Percentiles rank a stretch among this genome's conserved stretches.
These are phyloP conservation scores for Spathaspora arborariae DNA, from an alignment of 805 yeast genomes.

Conservation along the genomic window DNA sequence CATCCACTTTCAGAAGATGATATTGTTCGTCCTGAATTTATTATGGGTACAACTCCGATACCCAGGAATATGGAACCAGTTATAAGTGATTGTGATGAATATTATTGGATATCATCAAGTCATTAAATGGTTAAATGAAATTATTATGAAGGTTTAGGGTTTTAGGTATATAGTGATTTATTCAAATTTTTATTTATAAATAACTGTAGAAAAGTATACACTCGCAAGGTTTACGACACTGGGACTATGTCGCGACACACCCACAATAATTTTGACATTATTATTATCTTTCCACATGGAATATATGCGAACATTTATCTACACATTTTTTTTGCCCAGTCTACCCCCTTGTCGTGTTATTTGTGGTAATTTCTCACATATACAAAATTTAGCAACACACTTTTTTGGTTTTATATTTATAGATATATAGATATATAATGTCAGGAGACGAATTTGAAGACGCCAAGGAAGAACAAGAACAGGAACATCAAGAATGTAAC, in stretches of 20 bases:
- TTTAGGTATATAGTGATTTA: background rate
- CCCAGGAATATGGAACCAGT: slow-evolving; percentile 4
- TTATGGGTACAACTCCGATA: slow-evolving; percentile 1
- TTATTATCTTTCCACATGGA: too few relatives aligned
- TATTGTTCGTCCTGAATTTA: slow-evolving; percentile 14
- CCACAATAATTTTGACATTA: too few relatives aligned
- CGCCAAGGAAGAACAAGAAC: slow-evolving; percentile 10
- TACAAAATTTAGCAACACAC: too few relatives aligned
- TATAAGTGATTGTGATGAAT: slow-evolving; percentile 15
- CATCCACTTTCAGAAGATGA: slow-evolving; percentile 19
- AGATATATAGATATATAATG: background rate
- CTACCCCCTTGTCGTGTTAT: background rate
- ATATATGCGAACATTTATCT: background rate
- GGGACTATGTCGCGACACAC: too few relatives aligned
- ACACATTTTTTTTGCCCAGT: background rate
- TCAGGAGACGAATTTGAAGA: slow-evolving; percentile 23
- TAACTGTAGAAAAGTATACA: too few relatives aligned
- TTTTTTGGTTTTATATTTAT: background rate
- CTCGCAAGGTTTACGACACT: too few relatives aligned
- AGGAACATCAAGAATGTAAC: background rate
- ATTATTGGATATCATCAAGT: slow-evolving; percentile 16
- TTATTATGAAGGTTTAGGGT: background rate
- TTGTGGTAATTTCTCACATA: background rate
- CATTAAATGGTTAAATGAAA: too few relatives aligned
- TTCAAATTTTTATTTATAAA: too few relatives aligned